phyloP scores from a whole-genome alignment of 208 protist species.

The Leptomonas pyrrhocoris region DNA sequence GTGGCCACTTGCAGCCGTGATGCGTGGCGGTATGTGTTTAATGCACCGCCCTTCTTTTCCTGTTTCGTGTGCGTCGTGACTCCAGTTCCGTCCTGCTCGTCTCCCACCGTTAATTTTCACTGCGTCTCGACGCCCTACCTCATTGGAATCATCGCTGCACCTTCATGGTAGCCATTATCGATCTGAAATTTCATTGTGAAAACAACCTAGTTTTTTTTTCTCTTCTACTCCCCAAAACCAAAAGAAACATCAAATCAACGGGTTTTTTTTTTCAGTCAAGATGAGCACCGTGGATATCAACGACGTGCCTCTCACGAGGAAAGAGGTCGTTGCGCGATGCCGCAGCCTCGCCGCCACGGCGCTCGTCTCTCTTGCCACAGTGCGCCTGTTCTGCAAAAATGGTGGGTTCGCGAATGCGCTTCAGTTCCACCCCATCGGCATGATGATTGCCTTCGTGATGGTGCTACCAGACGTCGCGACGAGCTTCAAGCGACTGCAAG shows the following conservation, averaged over 20 bases:
- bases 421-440: conserved; percentile 63
- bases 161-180: too few relatives aligned
- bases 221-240: background rate
- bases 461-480: conserved; percentile 54
- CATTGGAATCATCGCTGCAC: too few relatives aligned
- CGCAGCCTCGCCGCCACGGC: conserved; percentile 21
- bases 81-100: too few relatives aligned
- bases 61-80: too few relatives aligned
- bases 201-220: too few relatives aligned
- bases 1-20: too few relatives aligned
- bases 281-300: background rate
- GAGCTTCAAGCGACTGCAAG: conserved; percentile 36
- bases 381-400: conserved; percentile 11
- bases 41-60: too few relatives aligned
- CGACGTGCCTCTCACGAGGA: conserved; percentile 6
- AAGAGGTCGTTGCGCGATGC: conserved; percentile 14
- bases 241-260: background rate
- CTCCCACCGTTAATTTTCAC: too few relatives aligned
- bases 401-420: conserved; percentile 33
- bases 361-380: conserved; percentile 18
- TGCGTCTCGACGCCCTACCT: too few relatives aligned
- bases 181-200: too few relatives aligned
- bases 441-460: conserved; percentile 49
- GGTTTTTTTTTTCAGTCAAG: conserved; percentile 35
- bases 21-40: too few relatives aligned